Evolutionary conservation across 768 basidiomycete species (phyloP).

Genomic region (Tubosaeta sp.): DNA sequence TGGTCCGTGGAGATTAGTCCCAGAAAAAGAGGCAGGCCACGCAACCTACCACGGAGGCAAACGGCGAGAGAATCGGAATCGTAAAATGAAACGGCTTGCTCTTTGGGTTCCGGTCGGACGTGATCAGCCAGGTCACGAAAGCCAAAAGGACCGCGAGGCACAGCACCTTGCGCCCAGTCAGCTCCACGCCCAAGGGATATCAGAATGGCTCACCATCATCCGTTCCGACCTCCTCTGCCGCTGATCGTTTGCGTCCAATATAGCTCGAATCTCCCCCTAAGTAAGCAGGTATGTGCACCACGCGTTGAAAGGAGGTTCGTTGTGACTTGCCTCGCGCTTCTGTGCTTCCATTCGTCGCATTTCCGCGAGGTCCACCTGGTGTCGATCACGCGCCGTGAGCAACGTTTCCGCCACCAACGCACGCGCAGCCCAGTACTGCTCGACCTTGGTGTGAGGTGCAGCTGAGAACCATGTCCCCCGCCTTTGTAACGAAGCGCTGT

Average conservation of each 20-base stretch:
- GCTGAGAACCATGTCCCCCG: slow-evolving; percentile 12
- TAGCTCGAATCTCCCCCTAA: slow-evolving; percentile 42
- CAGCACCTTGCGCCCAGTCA: slow-evolving; percentile 14
- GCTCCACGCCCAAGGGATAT: not conserved
- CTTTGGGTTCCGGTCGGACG: slow-evolving; percentile 5
- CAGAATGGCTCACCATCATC: slow-evolving; percentile 40
- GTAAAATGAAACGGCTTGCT: slow-evolving; percentile 57
- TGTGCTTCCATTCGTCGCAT: slow-evolving; percentile 39
- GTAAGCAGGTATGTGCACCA: not conserved
- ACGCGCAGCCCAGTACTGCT: slow-evolving; percentile 67
- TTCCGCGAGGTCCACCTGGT: slow-evolving; percentile 46
- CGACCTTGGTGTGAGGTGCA: slow-evolving; percentile 30
- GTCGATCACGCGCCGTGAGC: slow-evolving; percentile 43
- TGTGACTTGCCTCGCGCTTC: slow-evolving; percentile 43
- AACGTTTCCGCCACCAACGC: slow-evolving; percentile 63
- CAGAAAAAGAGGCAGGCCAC: not conserved
- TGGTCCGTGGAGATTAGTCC: slow-evolving; percentile 23
- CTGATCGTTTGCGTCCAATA: slow-evolving; percentile 41
- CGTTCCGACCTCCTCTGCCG: slow-evolving; percentile 48
- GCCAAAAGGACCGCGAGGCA: slow-evolving; percentile 24
- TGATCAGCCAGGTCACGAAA: slow-evolving; percentile 16
- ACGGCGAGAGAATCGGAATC: slow-evolving; percentile 74
- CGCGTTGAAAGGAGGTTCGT: not conserved
- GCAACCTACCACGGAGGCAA: slow-evolving; percentile 61
- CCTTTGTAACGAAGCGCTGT: slow-evolving; percentile 3